Evolutionary conservation across 352 stramenopile species (phyloP), one percentile per base, ranked within the genome.

Genomic region (Pythium grandisporangium): DNA sequence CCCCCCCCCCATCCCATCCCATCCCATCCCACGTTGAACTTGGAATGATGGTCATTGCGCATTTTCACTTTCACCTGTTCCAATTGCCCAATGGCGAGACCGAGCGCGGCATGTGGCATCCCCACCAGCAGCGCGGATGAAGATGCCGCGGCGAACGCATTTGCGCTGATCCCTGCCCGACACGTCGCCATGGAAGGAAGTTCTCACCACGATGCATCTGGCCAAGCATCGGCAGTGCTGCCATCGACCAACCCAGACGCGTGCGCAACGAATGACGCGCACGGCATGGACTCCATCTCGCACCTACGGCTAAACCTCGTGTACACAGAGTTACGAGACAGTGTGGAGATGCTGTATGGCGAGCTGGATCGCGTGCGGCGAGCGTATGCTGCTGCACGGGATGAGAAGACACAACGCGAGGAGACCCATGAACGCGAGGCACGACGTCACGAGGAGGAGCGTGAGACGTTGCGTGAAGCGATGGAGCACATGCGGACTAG

Each of bases 271-370:
- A 38, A 38, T 11, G 11, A 16, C 33, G 33, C 11, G 33, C 13
- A 25, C 0, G 8, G 12, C 20, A 34, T 38, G 3, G 41, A 54
- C 32, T 23, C 46, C 12, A 44, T 58, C 34, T 20, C 48, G 13
- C 20, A 45, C 19, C 51, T 70, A 21, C 37, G 62, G 35, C 39
- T 64, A 5, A 67, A 58, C 17, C 45, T 63, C 21, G 42, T 51
- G 6, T 55, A 70, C 22, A 57, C 38, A 1, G 53, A 70, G 40
- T 30, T 67, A 5, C 53, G 54, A 2, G 39, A 30, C 5, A 52
- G 52, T 5, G 45, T 71, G 5, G 43, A 59, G 16, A 14, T 47
- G 13, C 37, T 71, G 0, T 71, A 58, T n/a, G 12, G n/a, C 2
- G 14, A 42, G 10, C 50, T 58, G 0, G 44, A 62, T 2, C 6